Evolutionary conservation across 2,329 filamentous ascomycete species (phyloP), one percentile per base, ranked within the genome.

Genomic region (Phialemonium atrogriseum): DNA sequence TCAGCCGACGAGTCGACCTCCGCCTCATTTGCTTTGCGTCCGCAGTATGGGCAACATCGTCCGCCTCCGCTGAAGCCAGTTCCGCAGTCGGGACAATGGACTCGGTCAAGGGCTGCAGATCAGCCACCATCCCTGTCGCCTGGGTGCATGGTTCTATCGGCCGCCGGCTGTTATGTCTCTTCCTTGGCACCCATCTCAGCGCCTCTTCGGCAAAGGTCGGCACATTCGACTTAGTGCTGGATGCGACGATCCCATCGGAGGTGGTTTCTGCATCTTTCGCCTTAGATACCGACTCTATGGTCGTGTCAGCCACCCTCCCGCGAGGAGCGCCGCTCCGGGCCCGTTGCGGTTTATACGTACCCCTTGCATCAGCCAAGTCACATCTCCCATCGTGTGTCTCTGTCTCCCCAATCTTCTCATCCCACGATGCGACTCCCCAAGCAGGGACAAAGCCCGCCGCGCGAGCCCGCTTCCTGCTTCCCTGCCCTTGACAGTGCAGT

Each of bases 381-480:
- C 29, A 23, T 10, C 31, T 33, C 10, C 41, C 44, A 24, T 43
- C 32, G 10, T 12, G 17, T 5, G 14, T 4, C 7, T 33, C 10
- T 11, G 18, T 5, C 9, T 35, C 12, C 10, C 39, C 25, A 3
- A 26, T 27, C 11, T 34, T 34, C 33, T 32, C 21, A 39, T 48
- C 48, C 45, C 56, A 63, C 13, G 30, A 35, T 21, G 48, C 50
- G 18, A 50, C 45, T 5, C 45, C 45, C 35, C 51, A 60, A 21
- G 45, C 46, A 9, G 55, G 50, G 36, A 59, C 49, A 25, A 53
- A 39, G 11, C 35, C 36, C 7, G 37, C 30, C 10, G 39, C 43
- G n/a, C 54, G 50, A 13, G 34, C 27, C 34, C 47, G 53, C 40
- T 65, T 65, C 19, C 60, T 49, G 14, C 49, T 24, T 0, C 49